phyloP scores from a whole-genome alignment of 768 basidiomycete genomes.

The Termitomyces titanicus region DNA sequence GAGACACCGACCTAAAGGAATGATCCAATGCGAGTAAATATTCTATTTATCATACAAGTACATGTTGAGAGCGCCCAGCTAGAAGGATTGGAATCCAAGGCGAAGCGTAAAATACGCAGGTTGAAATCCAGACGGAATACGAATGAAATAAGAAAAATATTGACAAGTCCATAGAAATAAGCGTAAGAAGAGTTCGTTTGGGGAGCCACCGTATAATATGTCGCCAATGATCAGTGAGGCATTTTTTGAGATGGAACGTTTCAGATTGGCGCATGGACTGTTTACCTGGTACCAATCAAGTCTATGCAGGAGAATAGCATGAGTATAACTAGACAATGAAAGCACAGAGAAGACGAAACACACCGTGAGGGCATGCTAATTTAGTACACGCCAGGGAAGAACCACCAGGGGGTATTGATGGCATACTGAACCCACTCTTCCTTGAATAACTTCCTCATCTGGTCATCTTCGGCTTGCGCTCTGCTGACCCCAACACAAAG shows the following conservation, averaged over 20 bases:
- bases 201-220: neutral
- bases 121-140: constrained; percentile 1
- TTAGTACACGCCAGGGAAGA: constrained; percentile 39
- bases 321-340: neutral
- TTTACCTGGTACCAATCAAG: neutral
- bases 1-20: neutral
- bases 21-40: neutral
- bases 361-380: neutral
- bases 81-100: neutral
- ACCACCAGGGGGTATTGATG: constrained; percentile 39
- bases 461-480: constrained; percentile 43
- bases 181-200: neutral
- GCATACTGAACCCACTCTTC: constrained; percentile 45
- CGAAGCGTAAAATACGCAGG: neutral
- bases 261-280: neutral
- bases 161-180: constrained; percentile 2
- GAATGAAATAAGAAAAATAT: constrained; percentile 3
- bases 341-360: neutral
- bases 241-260: neutral
- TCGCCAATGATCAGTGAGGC: constrained; percentile 1
- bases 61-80: neutral
- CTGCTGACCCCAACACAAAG: constrained; percentile 39
- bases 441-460: constrained; percentile 40
- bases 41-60: constrained; percentile 4
- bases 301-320: neutral